Base-by-base conservation (phyloP, 192 early-diverging fungal species). In the Coemansia sp. region DNA sequence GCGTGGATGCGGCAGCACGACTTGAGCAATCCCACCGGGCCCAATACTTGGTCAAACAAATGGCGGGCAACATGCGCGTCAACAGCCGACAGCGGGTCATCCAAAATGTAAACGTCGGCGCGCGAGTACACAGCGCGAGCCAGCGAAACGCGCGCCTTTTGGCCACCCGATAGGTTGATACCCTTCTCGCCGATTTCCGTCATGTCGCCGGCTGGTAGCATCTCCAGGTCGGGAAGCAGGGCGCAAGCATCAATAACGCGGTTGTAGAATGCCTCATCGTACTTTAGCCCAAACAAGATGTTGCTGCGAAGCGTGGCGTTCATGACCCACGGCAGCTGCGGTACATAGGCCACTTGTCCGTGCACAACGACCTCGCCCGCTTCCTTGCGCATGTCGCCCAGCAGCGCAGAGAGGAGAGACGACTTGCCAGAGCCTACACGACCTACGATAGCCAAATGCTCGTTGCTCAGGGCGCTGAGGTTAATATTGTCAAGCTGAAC, bases 291-390 rank as follows among this genome's bases (percentile, higher is more conserved):
- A 86, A 97, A 95, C 21, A 93, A 48, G 75, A 99, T 91, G 73
- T 99, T 99, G 53, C 97, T 93, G 45, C 92, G 85, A 38, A 99
- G 64, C 16, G 92, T 94, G 28, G 88, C 88, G 69, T 99, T 99
- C 88, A 95, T 91, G 42, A 99, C 92, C 95, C 95, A 99, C 1
- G 97, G 87, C 65, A 84, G 82, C 65, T 90, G 84, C 3, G 82
- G 66, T 3, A 82, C 84, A 52, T 87, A 90, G 8, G 88, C 86
- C 21, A 88, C 73, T 4, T 69, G 66, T 2, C 93, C 93, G 34
- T 87, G 83, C 10, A 97, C 61, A 20, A 67, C 73, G 5, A 94
- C 92, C 6, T 85, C 73, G 38, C 93, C 94, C n/a, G 45, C 57
- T 8, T 83, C 59, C 61, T 85, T 84, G 61, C 90, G 86, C 90